Evolutionary conservation across 2,329 filamentous ascomycete genomes (phyloP).

Genomic region (Teratosphaeria zuluensis): DNA sequence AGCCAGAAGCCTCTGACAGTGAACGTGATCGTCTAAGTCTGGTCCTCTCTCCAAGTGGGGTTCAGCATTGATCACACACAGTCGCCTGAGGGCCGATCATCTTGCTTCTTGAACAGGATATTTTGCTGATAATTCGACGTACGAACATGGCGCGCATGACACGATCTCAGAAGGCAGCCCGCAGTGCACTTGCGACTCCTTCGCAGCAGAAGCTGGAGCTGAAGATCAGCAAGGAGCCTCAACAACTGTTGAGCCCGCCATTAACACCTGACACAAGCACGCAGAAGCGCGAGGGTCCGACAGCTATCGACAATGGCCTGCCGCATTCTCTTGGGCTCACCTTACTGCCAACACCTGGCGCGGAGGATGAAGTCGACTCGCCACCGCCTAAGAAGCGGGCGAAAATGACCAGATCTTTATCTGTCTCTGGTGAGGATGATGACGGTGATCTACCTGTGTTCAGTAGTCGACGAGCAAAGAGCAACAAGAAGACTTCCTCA

Average conservation of each 20-base stretch:
- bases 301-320: constrained; percentile 35
- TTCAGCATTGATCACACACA: too few species aligned
- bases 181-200: not conserved
- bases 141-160: not conserved
- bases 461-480: not conserved
- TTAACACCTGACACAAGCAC: constrained; percentile 10
- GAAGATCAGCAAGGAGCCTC: not conserved
- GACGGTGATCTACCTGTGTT: constrained; percentile 1
- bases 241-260: not conserved
- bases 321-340: constrained; percentile 47
- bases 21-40: too few species aligned
- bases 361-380: constrained; percentile 12
- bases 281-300: constrained; percentile 30
- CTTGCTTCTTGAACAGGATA: too few species aligned
- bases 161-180: not conserved
- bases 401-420: not conserved
- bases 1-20: too few species aligned
- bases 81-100: too few species aligned
- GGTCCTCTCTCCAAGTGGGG: too few species aligned
- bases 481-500: not conserved
- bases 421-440: not conserved
- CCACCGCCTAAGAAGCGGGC: not conserved
- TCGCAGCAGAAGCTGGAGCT: not conserved
- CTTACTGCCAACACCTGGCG: constrained; percentile 20
- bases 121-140: too few species aligned